phyloP scores from a whole-genome alignment of 768 basidiomycete genomes.

The Mrakia frigida region DNA sequence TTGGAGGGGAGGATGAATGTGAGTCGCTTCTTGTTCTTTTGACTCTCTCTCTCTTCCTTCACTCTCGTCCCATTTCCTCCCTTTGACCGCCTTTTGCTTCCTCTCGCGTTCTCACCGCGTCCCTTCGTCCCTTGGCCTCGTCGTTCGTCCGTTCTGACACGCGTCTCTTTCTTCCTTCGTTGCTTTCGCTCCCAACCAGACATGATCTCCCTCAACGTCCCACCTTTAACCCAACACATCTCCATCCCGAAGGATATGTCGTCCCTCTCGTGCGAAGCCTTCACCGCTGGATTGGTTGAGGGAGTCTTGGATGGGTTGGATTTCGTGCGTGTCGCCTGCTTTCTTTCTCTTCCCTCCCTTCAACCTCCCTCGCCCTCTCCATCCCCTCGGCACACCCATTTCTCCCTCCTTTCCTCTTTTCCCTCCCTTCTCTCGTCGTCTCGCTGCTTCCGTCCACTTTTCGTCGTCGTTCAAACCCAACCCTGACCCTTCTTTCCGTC shows the following conservation, averaged over 20 bases:
- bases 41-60: not conserved
- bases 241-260: slow-evolving; percentile 92
- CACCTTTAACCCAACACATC: slow-evolving; percentile 81
- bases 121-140: not conserved
- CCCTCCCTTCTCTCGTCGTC: not conserved
- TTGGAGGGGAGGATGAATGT: slow-evolving; percentile 96
- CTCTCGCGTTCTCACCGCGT: too few relatives aligned
- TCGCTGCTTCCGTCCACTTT: slow-evolving; percentile 15
- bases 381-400: not conserved
- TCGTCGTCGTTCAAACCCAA: not conserved
- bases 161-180: not conserved
- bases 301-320: slow-evolving; percentile 90
- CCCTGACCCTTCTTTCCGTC: not conserved
- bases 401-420: not conserved
- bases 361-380: slow-evolving; percentile 8
- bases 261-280: slow-evolving; percentile 91
- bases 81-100: not conserved
- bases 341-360: not conserved
- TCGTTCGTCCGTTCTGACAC: not conserved
- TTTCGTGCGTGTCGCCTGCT: slow-evolving; percentile 63
- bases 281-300: slow-evolving; percentile 95
- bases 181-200: slow-evolving; percentile 50
- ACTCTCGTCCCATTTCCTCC: not conserved
- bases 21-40: slow-evolving; percentile 39
- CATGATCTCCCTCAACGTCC: slow-evolving; percentile 98